phyloP scores from a whole-genome alignment of 148 eudicot genomes.

The Rhododendron griersonianum region DNA sequence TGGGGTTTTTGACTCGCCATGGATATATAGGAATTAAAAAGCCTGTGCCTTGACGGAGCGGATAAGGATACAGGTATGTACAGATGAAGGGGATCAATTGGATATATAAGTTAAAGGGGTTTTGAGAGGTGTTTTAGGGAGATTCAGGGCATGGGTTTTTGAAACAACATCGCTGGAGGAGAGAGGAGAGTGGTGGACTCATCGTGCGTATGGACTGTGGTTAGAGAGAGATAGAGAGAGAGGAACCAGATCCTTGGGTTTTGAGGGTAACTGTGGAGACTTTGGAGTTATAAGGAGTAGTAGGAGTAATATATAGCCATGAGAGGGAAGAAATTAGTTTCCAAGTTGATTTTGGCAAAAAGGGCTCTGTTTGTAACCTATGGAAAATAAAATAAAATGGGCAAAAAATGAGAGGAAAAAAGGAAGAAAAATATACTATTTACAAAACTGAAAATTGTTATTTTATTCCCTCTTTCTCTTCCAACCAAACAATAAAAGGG shows the following conservation, averaged over 20 bases:
- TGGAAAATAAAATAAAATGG: too few relatives aligned
- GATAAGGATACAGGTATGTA: not conserved
- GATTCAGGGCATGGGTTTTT: not conserved
- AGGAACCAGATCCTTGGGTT: not conserved
- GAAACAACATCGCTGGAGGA: not conserved
- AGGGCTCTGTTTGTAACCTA: too few relatives aligned
- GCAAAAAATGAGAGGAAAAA: too few relatives aligned
- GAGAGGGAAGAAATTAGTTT: too few relatives aligned
- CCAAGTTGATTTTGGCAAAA: too few relatives aligned
- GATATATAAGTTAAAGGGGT: not conserved
- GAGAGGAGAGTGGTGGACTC: not conserved
- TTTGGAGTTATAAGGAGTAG: too few relatives aligned
- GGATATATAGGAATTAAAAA: not conserved
- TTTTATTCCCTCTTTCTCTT: too few relatives aligned
- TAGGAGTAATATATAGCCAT: too few relatives aligned
- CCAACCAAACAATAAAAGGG: too few relatives aligned
- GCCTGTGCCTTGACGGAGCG: not conserved
- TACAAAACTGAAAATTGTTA: too few relatives aligned
- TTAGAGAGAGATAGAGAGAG: not conserved
- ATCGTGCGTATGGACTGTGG: not conserved
- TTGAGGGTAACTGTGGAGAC: not conserved
- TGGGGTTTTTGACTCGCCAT: constrained; percentile 73
- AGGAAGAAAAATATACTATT: too few relatives aligned
- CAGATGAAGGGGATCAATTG: not conserved
- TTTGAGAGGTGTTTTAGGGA: not conserved